Percentiles rank a stretch among this genome's conserved stretches.
Conservation (phyloP, 208 protist species). For the Novymonas esmeraldas region DNA sequence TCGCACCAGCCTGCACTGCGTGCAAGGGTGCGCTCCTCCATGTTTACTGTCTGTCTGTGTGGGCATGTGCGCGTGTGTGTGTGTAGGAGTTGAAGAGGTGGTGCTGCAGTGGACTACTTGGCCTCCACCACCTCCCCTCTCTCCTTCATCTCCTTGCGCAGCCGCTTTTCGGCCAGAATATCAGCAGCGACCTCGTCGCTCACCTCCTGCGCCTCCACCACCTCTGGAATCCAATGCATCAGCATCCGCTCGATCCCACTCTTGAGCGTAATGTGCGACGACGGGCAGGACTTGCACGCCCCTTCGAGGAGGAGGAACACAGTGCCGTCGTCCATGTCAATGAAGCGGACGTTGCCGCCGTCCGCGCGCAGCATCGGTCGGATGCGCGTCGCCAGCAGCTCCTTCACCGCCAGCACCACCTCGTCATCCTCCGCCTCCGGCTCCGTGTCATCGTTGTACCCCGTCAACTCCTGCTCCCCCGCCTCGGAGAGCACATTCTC, state of each 20-base stretch:
- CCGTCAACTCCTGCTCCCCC: constrained; percentile 63
- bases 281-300: constrained; percentile 89
- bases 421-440: constrained; percentile 89
- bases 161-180: constrained; percentile 74
- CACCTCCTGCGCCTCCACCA: constrained; percentile 86
- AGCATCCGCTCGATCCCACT: constrained; percentile 94
- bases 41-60: no score
- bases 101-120: no score
- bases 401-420: constrained; percentile 92
- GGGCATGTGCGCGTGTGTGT: no score
- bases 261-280: constrained; percentile 89
- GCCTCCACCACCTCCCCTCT: constrained; percentile 38
- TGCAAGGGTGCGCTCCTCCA: no score
- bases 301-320: constrained; percentile 91
- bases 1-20: no score
- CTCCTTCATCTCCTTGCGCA: constrained; percentile 58
- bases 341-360: constrained; percentile 92
- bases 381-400: constrained; percentile 89
- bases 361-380: constrained; percentile 90
- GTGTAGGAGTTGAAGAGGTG: no score
- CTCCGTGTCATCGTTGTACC: constrained; percentile 90
- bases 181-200: constrained; percentile 81
- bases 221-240: constrained; percentile 95
- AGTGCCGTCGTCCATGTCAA: constrained; percentile 91
- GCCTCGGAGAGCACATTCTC: constrained; percentile 68